Conservation (phyloP, 225 moss, liverwort and hornwort genomes). For the Pseudisothecium myosuroides region DNA sequence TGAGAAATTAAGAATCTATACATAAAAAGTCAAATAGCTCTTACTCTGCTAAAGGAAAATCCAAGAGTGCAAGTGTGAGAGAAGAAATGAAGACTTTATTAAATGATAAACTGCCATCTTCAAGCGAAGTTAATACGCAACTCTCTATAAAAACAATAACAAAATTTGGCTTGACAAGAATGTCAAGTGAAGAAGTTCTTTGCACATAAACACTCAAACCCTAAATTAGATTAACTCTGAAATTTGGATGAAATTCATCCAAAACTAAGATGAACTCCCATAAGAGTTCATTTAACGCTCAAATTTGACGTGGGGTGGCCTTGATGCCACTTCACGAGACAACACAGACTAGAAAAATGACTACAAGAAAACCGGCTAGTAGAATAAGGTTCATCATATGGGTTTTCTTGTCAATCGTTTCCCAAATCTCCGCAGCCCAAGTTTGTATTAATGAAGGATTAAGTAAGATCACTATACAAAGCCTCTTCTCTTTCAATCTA, state of each 20-base stretch:
- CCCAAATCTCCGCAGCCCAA: fast-evolving
- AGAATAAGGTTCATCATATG: not conserved
- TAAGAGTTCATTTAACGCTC: not conserved
- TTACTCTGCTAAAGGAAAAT: no score
- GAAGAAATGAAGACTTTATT: no score
- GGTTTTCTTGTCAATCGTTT: not conserved
- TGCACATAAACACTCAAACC: not conserved
- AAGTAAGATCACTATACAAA: not conserved
- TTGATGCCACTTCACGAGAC: not conserved
- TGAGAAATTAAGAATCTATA: no score
- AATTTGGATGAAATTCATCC: not conserved
- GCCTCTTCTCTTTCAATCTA: fast-evolving
- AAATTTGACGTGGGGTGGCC: not conserved
- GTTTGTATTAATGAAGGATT: fast-evolving
- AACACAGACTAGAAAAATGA: fast-evolving
- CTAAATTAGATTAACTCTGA: not conserved
- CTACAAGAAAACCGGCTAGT: not conserved
- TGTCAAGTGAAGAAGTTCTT: not conserved
- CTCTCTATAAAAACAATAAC: no score
- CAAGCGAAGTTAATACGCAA: no score
- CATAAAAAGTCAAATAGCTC: no score
- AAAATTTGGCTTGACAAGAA: not conserved
- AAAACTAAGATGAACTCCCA: not conserved
- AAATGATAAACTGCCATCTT: no score
- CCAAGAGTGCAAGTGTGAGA: no score